Conservation (phyloP, 2,329 filamentous ascomycete genomes). For the Calycina herbarum region DNA sequence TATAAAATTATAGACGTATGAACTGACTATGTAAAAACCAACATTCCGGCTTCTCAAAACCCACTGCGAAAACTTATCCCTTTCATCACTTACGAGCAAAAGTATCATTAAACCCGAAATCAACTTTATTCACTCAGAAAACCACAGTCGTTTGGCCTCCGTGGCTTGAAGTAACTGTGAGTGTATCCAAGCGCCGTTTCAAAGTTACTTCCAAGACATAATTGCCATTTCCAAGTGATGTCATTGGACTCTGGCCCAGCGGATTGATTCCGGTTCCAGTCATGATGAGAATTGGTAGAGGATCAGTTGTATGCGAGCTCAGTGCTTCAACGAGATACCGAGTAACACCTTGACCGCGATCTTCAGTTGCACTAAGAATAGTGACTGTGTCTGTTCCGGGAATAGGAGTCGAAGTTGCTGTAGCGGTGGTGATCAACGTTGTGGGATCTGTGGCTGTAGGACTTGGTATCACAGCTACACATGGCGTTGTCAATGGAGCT, state of each 20-base stretch:
- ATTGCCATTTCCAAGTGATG: slow-evolving; percentile 12
- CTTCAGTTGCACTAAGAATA: slow-evolving; percentile 14
- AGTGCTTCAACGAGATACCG: slow-evolving; percentile 15
- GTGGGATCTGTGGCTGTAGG: slow-evolving; percentile 6
- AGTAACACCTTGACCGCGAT: slow-evolving; percentile 13
- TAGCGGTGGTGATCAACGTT: not conserved
- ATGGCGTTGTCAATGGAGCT: slow-evolving; percentile 14
- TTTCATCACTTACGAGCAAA: not conserved
- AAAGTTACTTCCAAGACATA: slow-evolving; percentile 16
- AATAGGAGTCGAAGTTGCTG: slow-evolving; percentile 8
- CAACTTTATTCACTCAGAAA: not conserved
- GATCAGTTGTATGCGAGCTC: slow-evolving; percentile 15
- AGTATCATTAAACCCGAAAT: not conserved
- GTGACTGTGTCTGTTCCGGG: slow-evolving; percentile 14
- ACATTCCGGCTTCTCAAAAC: no score
- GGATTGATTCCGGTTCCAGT: slow-evolving; percentile 16
- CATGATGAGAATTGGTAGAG: slow-evolving; percentile 7
- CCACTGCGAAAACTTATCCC: not conserved
- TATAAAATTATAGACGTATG: no score
- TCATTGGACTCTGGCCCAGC: slow-evolving; percentile 11
- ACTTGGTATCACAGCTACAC: slow-evolving; percentile 11
- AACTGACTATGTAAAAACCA: no score
- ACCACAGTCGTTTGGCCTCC: slow-evolving; percentile 11
- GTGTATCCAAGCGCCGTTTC: slow-evolving; percentile 11
- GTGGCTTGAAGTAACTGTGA: slow-evolving; percentile 17